These are phyloP conservation scores for Pythium utonaiense DNA, from an alignment of 352 stramenopile genomes.

Conservation along the genomic window DNA sequence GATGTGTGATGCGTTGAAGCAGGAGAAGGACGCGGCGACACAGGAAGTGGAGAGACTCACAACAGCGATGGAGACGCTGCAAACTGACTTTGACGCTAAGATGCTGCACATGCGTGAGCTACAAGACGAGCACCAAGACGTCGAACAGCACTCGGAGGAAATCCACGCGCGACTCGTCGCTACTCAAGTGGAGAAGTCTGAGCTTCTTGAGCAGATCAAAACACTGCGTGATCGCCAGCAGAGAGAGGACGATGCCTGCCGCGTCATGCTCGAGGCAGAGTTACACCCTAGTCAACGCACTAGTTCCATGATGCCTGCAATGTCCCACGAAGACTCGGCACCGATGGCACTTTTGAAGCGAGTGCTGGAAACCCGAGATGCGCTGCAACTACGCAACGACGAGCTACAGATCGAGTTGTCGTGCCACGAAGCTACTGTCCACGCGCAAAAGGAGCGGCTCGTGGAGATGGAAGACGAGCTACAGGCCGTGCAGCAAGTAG, in stretches of 20 bases:
- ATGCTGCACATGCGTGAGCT: slow-evolving; percentile 42
- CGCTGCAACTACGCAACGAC: slow-evolving; percentile 29
- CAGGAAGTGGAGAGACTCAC: background rate
- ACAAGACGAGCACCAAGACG: slow-evolving; percentile 44
- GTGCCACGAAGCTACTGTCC: slow-evolving; percentile 36
- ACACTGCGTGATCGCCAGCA: slow-evolving; percentile 6
- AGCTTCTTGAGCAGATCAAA: slow-evolving; percentile 18
- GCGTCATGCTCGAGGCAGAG: background rate
- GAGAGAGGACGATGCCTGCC: slow-evolving; percentile 11
- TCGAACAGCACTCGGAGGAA: slow-evolving; percentile 47
- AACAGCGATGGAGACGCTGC: slow-evolving; percentile 27
- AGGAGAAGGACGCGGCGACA: background rate
- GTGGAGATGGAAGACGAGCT: slow-evolving; percentile 22
- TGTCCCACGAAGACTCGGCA: slow-evolving; percentile 9
- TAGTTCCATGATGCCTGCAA: background rate
- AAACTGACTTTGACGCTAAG: slow-evolving; percentile 41
- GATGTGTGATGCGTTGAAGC: background rate
- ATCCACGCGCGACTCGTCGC: slow-evolving; percentile 52
- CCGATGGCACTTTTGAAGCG: slow-evolving; percentile 23
- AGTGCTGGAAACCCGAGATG: slow-evolving; percentile 22
- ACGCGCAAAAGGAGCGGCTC: slow-evolving; percentile 38
- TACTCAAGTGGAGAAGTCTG: slow-evolving; percentile 28
- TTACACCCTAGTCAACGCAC: background rate
- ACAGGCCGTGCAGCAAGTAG: slow-evolving; percentile 7
- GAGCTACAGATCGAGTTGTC: slow-evolving; percentile 43